Conservation (phyloP, 208 protist species). For the Naegleria lovaniensis region DNA sequence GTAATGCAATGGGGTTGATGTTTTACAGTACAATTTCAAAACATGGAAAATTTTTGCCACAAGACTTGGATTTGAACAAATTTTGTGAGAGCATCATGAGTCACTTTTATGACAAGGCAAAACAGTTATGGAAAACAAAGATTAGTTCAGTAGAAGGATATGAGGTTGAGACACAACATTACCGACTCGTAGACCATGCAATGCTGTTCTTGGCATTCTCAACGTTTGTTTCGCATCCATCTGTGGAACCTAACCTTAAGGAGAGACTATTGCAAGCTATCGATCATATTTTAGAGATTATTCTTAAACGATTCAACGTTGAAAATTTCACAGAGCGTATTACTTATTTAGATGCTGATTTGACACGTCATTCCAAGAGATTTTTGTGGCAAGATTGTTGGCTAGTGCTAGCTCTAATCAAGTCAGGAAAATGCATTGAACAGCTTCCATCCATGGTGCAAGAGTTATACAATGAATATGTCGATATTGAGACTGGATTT, state of each 20-base stretch:
- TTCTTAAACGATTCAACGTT: background rate
- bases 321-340: background rate
- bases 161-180: background rate
- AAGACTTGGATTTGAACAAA: background rate
- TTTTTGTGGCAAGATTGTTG: conserved; percentile 2
- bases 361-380: background rate
- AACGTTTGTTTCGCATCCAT: background rate
- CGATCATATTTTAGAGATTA: background rate
- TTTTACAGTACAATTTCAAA: background rate
- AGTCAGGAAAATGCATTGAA: background rate
- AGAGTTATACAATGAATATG: background rate
- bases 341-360: background rate
- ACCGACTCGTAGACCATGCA: background rate
- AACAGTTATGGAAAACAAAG: background rate
- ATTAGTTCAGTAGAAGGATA: background rate
- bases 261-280: background rate
- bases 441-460: background rate
- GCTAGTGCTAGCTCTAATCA: background rate
- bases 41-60: background rate
- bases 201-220: background rate
- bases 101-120: background rate
- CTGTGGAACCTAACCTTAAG: background rate
- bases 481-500: background rate
- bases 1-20: background rate
- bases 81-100: background rate